phyloP scores from a whole-genome alignment of 805 yeast genomes.

The Kuraishia ogatae region DNA sequence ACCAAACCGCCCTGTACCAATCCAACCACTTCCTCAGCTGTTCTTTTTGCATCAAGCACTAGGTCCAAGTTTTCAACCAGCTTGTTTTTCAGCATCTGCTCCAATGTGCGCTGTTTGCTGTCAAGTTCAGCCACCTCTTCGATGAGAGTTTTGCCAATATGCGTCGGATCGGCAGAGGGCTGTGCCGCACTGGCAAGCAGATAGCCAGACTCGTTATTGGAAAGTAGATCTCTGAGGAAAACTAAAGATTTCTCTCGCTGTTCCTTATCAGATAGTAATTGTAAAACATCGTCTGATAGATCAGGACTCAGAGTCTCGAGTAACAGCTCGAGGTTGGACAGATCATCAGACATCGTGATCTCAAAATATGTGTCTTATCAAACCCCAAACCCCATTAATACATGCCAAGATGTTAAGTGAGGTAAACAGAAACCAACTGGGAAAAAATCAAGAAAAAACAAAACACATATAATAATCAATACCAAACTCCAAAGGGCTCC shows the following conservation, averaged over 20 bases:
- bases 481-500: too few relatives aligned
- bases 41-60: conserved; percentile 2
- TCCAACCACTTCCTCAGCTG: conserved; percentile 1
- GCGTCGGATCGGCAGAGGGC: conserved; percentile 14
- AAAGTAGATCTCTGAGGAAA: conserved; percentile 30
- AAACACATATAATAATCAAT: too few relatives aligned
- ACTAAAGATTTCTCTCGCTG: conserved; percentile 26
- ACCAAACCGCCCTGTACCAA: not conserved
- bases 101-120: conserved; percentile 30
- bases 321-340: conserved; percentile 19
- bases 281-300: conserved; percentile 14
- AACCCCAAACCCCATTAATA: too few relatives aligned
- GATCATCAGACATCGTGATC: not conserved
- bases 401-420: too few relatives aligned
- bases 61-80: conserved; percentile 30
- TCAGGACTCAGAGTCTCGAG: conserved; percentile 25
- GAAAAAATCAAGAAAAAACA: too few relatives aligned
- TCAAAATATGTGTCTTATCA: not conserved
- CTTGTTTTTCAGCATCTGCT: conserved; percentile 9
- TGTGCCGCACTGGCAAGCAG: conserved; percentile 15
- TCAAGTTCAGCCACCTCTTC: conserved; percentile 74
- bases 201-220: conserved; percentile 35
- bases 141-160: conserved; percentile 30
- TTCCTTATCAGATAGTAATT: conserved; percentile 21
- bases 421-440: too few relatives aligned